A percentile compares a stretch with the other conserved stretches of the same genome.
phyloP scores from a whole-genome alignment of 306 rosid species.

The Castanopsis chinensis region DNA sequence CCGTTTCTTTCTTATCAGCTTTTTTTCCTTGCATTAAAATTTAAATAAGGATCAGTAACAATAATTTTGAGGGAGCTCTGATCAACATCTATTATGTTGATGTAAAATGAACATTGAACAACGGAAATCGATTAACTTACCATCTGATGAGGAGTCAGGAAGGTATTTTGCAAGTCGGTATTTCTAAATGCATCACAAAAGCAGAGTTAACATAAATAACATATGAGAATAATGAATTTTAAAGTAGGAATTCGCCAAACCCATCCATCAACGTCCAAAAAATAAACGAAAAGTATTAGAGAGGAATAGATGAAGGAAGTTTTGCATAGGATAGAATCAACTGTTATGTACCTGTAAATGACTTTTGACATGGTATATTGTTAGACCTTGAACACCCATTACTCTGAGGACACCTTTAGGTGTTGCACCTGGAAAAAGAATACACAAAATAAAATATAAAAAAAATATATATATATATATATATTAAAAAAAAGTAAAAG shows the following conservation, averaged over 20 bases:
- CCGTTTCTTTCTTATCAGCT: constrained; percentile 85
- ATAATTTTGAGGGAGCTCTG: constrained; percentile 4
- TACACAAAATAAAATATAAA: background rate
- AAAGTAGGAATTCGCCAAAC: constrained; percentile 3
- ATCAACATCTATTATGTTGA: background rate
- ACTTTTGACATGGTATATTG: constrained; percentile 97
- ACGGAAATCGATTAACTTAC: constrained; percentile 48
- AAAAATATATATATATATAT: no score
- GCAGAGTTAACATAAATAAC: constrained; percentile 22
- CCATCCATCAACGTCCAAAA: constrained; percentile 5
- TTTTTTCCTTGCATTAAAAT: constrained; percentile 72
- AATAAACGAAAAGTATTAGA: background rate
- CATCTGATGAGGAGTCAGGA: constrained; percentile 84
- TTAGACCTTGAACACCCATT: constrained; percentile 96
- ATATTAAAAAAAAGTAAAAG: background rate
- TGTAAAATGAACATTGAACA: constrained; percentile 7
- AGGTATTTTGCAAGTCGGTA: constrained; percentile 94
- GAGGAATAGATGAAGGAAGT: background rate
- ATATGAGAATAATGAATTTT: constrained; percentile 5
- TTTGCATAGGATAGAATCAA: background rate
- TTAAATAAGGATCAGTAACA: constrained; percentile 28
- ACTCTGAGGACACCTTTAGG: constrained; percentile 98
- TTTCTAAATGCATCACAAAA: constrained; percentile 61
- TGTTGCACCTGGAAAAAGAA: constrained; percentile 71
- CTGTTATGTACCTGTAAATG: constrained; percentile 73